These are phyloP conservation scores for Aspergillus haitiensis DNA, from an alignment of 495 filamentous ascomycete genomes.

Conservation along the genomic window DNA sequence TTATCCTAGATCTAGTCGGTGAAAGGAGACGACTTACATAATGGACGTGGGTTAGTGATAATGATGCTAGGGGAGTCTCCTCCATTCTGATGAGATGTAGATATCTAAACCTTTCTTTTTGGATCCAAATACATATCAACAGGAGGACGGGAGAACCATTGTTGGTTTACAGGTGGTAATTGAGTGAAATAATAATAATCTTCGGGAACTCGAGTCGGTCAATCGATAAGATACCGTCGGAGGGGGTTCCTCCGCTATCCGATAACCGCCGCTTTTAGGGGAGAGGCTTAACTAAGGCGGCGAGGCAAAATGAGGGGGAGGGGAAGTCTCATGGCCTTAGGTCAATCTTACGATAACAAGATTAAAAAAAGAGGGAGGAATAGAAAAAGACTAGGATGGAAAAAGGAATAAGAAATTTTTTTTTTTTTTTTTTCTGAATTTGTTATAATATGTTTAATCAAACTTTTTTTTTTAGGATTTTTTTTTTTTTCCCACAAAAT, in stretches of 20 bases:
- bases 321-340: constrained; percentile 21
- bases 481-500: background rate
- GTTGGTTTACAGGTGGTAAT: constrained; percentile 3
- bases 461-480: background rate
- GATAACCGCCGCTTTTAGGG: constrained; percentile 23
- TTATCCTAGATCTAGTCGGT: background rate
- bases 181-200: background rate
- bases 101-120: background rate
- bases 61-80: constrained; percentile 75
- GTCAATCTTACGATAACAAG: constrained; percentile 1
- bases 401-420: background rate
- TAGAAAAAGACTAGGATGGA: background rate
- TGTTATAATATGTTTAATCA: no score
- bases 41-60: constrained; percentile 93
- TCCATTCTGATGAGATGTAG: constrained; percentile 47
- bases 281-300: constrained; percentile 16
- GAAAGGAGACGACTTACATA: constrained; percentile 62
- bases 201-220: background rate
- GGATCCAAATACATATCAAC: background rate
- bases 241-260: constrained; percentile 8
- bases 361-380: constrained; percentile 4
- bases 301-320: constrained; percentile 23
- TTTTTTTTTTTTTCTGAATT: background rate
- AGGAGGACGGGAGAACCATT: background rate
- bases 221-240: constrained; percentile 4